phyloP scores from a whole-genome alignment of 1,284 basidiomycete genomes.

The Megacollybia platyphylla region DNA sequence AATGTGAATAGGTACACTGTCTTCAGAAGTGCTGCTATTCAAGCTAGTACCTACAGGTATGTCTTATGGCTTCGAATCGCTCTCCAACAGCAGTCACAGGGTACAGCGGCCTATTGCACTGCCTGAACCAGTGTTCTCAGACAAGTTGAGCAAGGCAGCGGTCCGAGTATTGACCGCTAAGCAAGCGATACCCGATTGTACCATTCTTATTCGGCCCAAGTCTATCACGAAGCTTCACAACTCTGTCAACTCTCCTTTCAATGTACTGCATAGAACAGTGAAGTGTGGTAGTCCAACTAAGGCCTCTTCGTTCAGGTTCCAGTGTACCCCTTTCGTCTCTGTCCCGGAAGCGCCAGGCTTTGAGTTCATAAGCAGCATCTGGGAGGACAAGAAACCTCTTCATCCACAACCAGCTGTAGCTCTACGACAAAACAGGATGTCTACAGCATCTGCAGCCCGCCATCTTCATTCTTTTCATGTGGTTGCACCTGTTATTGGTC shows the following conservation, averaged over 20 bases:
- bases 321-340: constrained; percentile 33
- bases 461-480: constrained; percentile 37
- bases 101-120: constrained; percentile 36
- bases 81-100: constrained; percentile 14
- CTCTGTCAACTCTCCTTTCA: constrained; percentile 30
- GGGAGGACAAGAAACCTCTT: constrained; percentile 47
- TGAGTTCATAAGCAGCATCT: constrained; percentile 39
- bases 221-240: constrained; percentile 24
- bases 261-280: constrained; percentile 24
- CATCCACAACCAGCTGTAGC: constrained; percentile 35
- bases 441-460: constrained; percentile 32
- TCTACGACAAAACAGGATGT: constrained; percentile 46
- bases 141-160: constrained; percentile 15
- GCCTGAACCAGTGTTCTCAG: constrained; percentile 25
- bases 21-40: constrained; percentile 31
- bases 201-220: constrained; percentile 28
- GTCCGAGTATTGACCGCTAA: constrained; percentile 29
- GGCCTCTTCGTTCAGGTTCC: constrained; percentile 36
- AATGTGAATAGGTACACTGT: constrained; percentile 27
- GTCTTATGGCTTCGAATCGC: neutral
- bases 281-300: constrained; percentile 21
- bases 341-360: constrained; percentile 31
- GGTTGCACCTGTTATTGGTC: constrained; percentile 34
- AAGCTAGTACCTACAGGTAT: constrained; percentile 27
- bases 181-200: constrained; percentile 32